phyloP scores from a whole-genome alignment of 371 early-diverging fungal species.

The Lichtheimia hyalospora region DNA sequence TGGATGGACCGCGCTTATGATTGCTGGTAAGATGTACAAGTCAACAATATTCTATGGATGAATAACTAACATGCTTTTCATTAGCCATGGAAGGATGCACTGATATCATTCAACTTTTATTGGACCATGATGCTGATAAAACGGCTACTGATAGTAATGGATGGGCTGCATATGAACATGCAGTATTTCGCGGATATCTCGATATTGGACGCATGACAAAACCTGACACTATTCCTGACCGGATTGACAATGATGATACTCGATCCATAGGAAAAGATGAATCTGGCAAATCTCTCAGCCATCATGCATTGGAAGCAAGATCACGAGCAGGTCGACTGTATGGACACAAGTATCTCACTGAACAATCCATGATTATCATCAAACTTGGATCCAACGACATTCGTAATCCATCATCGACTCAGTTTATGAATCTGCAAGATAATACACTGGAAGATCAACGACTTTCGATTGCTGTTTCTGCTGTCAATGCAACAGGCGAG shows the following conservation, averaged over 20 bases:
- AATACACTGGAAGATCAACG: slow-evolving; percentile 35
- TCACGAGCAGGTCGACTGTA: slow-evolving; percentile 51
- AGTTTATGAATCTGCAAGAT: slow-evolving; percentile 25
- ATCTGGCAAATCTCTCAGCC: not conserved
- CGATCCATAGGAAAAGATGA: not conserved
- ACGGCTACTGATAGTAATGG: slow-evolving; percentile 48
- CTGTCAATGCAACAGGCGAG: slow-evolving; percentile 62
- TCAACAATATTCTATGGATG: not conserved
- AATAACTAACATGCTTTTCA: too few relatives aligned
- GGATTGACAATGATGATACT: not conserved
- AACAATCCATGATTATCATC: slow-evolving; percentile 64
- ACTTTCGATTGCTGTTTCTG: slow-evolving; percentile 61
- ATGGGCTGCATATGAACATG: slow-evolving; percentile 74
- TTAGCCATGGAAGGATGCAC: slow-evolving; percentile 60
- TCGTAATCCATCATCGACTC: slow-evolving; percentile 41
- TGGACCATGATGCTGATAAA: slow-evolving; percentile 58
- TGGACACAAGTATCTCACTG: slow-evolving; percentile 69
- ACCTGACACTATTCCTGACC: slow-evolving; percentile 22
- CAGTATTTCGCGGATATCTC: slow-evolving; percentile 62
- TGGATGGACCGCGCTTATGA: slow-evolving; percentile 67
- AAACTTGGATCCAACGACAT: slow-evolving; percentile 71
- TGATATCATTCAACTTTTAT: slow-evolving; percentile 48
- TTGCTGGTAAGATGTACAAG: slow-evolving; percentile 44
- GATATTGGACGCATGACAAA: slow-evolving; percentile 51
- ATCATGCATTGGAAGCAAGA: slow-evolving; percentile 18